A percentile compares a stretch with the other conserved stretches of the same genome.
Evolutionary conservation across 495 filamentous ascomycete species (phyloP).

Genomic region (Aspergillus egyptiacus): DNA sequence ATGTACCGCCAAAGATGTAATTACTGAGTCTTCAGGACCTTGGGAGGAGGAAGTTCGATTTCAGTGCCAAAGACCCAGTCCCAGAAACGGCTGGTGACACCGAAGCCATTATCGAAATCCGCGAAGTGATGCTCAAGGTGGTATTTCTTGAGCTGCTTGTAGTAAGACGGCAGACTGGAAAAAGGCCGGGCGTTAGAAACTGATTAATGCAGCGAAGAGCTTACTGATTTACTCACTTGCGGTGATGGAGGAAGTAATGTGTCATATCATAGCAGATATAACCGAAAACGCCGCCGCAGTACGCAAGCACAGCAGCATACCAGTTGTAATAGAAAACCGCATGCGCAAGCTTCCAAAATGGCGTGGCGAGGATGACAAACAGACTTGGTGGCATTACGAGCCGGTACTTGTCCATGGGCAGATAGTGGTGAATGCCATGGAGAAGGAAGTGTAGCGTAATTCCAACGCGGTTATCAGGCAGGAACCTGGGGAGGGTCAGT

Average conservation of each 20-base stretch:
- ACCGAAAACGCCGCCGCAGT: conserved; percentile 87
- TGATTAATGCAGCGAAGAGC: no score
- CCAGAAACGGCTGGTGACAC: conserved; percentile 98
- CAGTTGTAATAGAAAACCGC: conserved; percentile 78
- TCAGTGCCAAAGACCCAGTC: conserved; percentile 88
- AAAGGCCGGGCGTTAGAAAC: conserved; percentile 15
- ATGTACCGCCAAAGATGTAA: no score
- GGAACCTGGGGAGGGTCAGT: conserved; percentile 47
- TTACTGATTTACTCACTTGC: conserved; percentile 53
- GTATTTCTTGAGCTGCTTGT: conserved; percentile 87
- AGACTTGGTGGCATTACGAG: conserved; percentile 96
- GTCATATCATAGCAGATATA: conserved; percentile 96
- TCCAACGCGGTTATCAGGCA: conserved; percentile 88
- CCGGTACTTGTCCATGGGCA: conserved; percentile 95
- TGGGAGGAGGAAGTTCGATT: conserved; percentile 44
- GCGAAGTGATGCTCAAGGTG: conserved; percentile 96
- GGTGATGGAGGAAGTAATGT: conserved; percentile 99
- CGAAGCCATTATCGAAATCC: conserved; percentile 96
- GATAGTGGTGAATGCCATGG: conserved; percentile 95
- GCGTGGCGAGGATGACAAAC: conserved; percentile 75
- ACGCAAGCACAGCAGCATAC: conserved; percentile 69
- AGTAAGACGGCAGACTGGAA: conserved; percentile 70
- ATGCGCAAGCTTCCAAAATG: conserved; percentile 93
- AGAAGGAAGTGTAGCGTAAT: conserved; percentile 89
- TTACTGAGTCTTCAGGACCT: conserved; percentile 52